These are phyloP conservation scores for Neonectria faginata DNA, from an alignment of 2,329 filamentous ascomycete genomes.

Conservation along the genomic window DNA sequence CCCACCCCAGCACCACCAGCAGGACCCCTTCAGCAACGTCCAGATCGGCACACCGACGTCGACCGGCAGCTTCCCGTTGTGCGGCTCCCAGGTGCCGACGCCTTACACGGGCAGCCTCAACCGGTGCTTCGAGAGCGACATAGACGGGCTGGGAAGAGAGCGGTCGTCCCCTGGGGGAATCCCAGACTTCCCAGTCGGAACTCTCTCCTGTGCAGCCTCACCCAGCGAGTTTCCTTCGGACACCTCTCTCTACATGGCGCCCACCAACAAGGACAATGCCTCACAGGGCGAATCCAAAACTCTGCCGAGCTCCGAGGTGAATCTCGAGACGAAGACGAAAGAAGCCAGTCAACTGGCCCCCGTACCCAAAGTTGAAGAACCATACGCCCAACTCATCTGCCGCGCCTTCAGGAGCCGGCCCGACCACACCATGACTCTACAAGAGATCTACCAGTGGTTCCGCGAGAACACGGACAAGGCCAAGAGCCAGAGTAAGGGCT, in stretches of 20 bases:
- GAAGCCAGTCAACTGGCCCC: constrained; percentile 19
- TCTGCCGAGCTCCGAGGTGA: constrained; percentile 27
- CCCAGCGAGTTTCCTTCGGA: constrained; percentile 35
- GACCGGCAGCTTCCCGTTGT: constrained; percentile 33
- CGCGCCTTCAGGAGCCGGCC: constrained; percentile 77
- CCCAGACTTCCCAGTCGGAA: constrained; percentile 29
- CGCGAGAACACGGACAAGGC: constrained; percentile 82
- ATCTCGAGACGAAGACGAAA: constrained; percentile 23
- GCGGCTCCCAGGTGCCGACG: constrained; percentile 35
- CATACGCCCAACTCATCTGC: constrained; percentile 87
- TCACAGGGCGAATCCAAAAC: constrained; percentile 18
- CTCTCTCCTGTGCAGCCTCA: constrained; percentile 38
- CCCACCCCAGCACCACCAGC: constrained; percentile 36
- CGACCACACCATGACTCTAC: constrained; percentile 78
- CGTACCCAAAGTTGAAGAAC: constrained; percentile 61
- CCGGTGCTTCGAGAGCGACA: constrained; percentile 35
- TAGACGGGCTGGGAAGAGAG: constrained; percentile 32
- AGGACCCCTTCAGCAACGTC: constrained; percentile 38
- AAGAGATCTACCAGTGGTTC: constrained; percentile 94
- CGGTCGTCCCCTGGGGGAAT: constrained; percentile 29
- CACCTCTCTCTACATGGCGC: constrained; percentile 30
- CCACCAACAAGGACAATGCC: constrained; percentile 24
- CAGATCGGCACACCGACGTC: constrained; percentile 45
- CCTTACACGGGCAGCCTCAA: constrained; percentile 33
- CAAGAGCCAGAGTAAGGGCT: constrained; percentile 78